A percentile compares a stretch with the other conserved stretches of the same genome.
Conservation (phyloP, 2,329 filamentous ascomycete species). For the Pseudodiploospora longispora region DNA sequence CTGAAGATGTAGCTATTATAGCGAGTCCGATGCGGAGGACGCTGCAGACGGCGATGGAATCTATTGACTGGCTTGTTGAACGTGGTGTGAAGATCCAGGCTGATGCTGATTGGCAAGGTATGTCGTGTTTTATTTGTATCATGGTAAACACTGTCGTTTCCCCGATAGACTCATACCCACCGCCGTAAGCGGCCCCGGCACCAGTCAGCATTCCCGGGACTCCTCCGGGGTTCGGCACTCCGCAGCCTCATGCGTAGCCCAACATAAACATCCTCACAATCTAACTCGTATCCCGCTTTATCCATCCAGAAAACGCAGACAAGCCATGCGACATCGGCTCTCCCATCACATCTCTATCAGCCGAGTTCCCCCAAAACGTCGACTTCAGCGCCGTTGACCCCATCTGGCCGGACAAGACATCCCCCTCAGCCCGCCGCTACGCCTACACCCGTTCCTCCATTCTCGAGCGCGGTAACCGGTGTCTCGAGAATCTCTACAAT, state of each 20-base stretch:
- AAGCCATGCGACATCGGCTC: constrained; percentile 56
- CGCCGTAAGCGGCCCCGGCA: no score
- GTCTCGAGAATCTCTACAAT: constrained; percentile 39
- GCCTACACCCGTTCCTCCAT: constrained; percentile 45
- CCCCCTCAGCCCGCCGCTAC: constrained; percentile 36
- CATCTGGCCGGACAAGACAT: constrained; percentile 55
- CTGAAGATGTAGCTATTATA: constrained; percentile 41
- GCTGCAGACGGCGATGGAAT: constrained; percentile 53
- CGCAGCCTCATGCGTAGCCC: no score
- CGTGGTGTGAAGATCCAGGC: constrained; percentile 45
- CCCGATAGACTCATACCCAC: no score
- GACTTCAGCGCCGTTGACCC: constrained; percentile 51
- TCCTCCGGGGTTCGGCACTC: no score
- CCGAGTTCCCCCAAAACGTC: constrained; percentile 43
- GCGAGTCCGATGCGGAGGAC: constrained; percentile 59
- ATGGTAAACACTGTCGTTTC: no score
- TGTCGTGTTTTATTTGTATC: constrained; percentile 1
- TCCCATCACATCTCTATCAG: constrained; percentile 31
- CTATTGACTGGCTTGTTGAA: constrained; percentile 50
- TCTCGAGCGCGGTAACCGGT: constrained; percentile 44
- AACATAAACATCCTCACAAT: no score
- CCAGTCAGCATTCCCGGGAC: no score
- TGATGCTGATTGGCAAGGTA: constrained; percentile 59
- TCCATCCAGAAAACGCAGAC: constrained; percentile 38
- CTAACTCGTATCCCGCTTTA: no score